Evolutionary conservation across 208 protist genomes (phyloP).

Genomic region (Leishmania guyanensis): DNA sequence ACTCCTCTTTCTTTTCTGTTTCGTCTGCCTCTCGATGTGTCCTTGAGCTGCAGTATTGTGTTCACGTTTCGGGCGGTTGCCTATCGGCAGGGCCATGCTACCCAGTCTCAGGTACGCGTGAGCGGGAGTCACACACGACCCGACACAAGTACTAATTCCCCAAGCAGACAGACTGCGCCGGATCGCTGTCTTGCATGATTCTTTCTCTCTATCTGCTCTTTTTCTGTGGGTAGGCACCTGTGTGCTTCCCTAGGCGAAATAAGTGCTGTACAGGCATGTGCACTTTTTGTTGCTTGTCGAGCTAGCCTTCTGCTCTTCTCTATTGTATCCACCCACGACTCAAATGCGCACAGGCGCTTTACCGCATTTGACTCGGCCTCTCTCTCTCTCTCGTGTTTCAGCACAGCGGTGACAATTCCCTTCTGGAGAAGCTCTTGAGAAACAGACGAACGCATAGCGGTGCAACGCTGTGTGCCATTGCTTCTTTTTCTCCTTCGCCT

Average conservation of each 20-base stretch:
- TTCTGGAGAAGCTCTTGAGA: neutral
- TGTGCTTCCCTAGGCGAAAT: neutral
- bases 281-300: neutral
- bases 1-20: neutral
- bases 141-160: neutral
- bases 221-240: neutral
- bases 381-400: neutral
- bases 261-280: neutral
- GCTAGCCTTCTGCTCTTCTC: neutral
- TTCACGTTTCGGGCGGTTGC: neutral
- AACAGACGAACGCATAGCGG: neutral
- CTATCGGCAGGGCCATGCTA: neutral
- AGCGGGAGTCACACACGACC: neutral
- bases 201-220: too few relatives aligned
- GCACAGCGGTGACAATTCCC: neutral
- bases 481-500: neutral
- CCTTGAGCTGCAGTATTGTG: neutral
- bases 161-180: neutral
- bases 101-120: neutral
- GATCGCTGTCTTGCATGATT: too few relatives aligned
- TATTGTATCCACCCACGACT: neutral
- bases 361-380: neutral
- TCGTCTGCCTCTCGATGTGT: neutral
- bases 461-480: neutral
- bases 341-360: neutral